Evolutionary conservation across 371 early-diverging fungal genomes (phyloP).

Genomic region (Dinochytrium kinnereticum): DNA sequence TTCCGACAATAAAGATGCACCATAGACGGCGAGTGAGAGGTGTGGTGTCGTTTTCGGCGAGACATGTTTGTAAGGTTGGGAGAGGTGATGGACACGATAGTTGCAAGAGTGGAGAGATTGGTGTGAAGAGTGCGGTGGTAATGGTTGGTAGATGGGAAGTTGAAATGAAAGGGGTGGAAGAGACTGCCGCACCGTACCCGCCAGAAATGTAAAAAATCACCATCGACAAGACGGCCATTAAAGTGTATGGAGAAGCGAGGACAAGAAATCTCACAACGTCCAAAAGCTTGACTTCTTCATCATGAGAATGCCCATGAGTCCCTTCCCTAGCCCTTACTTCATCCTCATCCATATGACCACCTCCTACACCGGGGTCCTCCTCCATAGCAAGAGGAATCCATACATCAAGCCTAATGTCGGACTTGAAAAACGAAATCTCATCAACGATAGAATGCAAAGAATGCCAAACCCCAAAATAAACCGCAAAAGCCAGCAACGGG

Average conservation of each 20-base stretch:
- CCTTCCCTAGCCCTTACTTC: too few relatives aligned
- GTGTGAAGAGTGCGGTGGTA: not conserved
- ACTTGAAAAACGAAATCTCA: constrained; percentile 30
- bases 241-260: constrained; percentile 24
- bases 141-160: not conserved
- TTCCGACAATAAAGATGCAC: constrained; percentile 29
- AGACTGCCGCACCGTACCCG: not conserved
- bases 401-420: too few relatives aligned
- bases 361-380: too few relatives aligned
- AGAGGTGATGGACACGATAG: not conserved
- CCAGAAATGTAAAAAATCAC: constrained; percentile 6
- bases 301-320: too few relatives aligned
- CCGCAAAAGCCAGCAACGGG: constrained; percentile 36
- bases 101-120: not conserved
- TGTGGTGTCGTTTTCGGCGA: not conserved
- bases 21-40: constrained; percentile 11
- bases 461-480: constrained; percentile 43
- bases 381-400: not conserved
- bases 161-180: not conserved
- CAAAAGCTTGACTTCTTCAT: not conserved
- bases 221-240: constrained; percentile 24
- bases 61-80: not conserved
- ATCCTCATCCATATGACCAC: too few relatives aligned
- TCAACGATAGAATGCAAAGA: constrained; percentile 27
- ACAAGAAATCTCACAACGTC: constrained; percentile 19